A percentile compares a stretch with the other conserved stretches of the same genome.
Evolutionary conservation across 257 asterid genomes (phyloP).

Genomic region (Linderniella brevidens): DNA sequence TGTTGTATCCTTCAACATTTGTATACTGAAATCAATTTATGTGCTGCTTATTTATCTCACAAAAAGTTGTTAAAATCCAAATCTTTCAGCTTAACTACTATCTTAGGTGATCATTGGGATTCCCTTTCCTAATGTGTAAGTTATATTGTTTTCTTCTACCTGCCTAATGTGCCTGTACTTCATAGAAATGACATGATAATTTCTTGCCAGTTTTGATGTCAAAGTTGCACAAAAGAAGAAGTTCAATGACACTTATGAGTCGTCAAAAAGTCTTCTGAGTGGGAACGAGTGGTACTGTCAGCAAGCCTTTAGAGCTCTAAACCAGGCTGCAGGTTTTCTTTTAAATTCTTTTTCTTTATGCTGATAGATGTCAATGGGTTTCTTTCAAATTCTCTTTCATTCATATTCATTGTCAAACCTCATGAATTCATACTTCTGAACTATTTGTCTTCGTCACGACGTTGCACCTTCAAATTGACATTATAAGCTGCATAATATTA

Average conservation of each 20-base stretch:
- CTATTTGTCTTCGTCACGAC: no score
- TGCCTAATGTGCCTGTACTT: neutral
- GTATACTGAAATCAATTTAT: neutral
- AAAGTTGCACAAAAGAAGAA: constrained; percentile 81
- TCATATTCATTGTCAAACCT: no score
- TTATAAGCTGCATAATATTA: no score
- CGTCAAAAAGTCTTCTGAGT: constrained; percentile 66
- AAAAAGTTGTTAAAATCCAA: neutral
- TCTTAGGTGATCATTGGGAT: constrained; percentile 79
- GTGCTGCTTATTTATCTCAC: neutral
- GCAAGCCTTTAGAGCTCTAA: constrained; percentile 95
- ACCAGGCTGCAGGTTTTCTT: constrained; percentile 81
- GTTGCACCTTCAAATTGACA: no score
- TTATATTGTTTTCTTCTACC: constrained; percentile 9
- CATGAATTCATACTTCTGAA: neutral
- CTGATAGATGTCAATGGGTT: neutral
- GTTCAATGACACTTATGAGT: constrained; percentile 54
- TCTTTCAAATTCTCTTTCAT: neutral
- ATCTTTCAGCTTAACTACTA: constrained; percentile 22
- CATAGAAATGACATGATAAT: constrained; percentile 10
- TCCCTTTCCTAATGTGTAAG: constrained; percentile 95
- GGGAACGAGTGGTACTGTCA: constrained; percentile 97
- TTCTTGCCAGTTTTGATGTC: constrained; percentile 45
- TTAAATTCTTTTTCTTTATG: neutral
- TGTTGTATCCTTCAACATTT: constrained; percentile 58